Base-by-base conservation (phyloP, 2,329 filamentous ascomycete genomes). In the Paecilomyces variotii region DNA sequence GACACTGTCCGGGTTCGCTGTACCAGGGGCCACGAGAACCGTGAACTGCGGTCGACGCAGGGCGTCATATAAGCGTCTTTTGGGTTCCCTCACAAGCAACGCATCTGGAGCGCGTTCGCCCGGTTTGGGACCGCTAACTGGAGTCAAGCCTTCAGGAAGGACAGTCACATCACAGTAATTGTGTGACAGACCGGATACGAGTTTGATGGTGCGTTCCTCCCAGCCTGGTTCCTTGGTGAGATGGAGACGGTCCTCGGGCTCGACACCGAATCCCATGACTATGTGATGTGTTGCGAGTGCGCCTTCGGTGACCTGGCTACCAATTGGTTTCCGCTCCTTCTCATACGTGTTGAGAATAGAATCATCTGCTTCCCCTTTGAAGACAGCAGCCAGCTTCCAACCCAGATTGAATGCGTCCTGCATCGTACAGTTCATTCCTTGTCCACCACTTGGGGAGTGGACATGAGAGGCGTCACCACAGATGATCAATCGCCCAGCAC, bases 381-480 rank as follows among this genome's bases (percentile, higher is more conserved):
- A 53, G 4, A 53, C 39, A 2, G 57, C 59, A 10, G 62, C 57
- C 10, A 67, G 57, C 55, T 67, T 67, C 65, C 65, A 67, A 0
- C 59, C 28, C 11, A 67, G 60, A 28, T 67, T 67, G 7, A 62
- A 58, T 11, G 65, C 59, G 39, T 67, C 65, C 25, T 64, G 61
- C n/a, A 67, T 34, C 4, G 64, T 60, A 1, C 60, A 60, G 39
- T 67, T 67, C 61, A 65, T 60, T 4, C 64, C 65, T 50, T 67
- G 65, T 5, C 63, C 65, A 9, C 58, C 59, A 25, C 54, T 62
- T 3, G 64, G 61, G 3, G 61, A 62, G 50, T 66, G 62, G 1
- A 64, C 65, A 34, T 67, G 65, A 4, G 59, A 57, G 11, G 65
- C 63, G 57, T 67, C 65, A n/a, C 65, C 65, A 14, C 53, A 54